A percentile compares a stretch with the other conserved stretches of the same genome.
phyloP scores from a whole-genome alignment of 2,329 filamentous ascomycete genomes.

The Dryadomyces quercus-mongolicae region DNA sequence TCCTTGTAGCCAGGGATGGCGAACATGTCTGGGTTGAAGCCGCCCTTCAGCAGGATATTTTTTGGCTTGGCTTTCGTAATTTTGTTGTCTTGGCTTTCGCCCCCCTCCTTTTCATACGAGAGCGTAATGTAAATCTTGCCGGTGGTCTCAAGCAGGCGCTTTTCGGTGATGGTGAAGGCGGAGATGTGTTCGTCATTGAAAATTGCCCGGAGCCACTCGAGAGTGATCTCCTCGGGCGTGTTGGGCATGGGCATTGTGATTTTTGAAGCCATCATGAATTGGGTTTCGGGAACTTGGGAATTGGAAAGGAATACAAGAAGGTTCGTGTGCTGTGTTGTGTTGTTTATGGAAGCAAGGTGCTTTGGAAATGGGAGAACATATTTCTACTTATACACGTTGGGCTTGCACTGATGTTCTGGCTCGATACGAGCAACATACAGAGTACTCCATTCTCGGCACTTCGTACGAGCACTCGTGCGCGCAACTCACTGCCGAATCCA shows the following conservation, averaged over 20 bases:
- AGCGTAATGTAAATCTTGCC: constrained; percentile 7
- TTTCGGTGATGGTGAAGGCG: background rate
- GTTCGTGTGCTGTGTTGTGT: background rate
- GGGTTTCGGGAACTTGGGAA: background rate
- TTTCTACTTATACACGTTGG: background rate
- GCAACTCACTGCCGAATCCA: background rate
- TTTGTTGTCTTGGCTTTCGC: background rate
- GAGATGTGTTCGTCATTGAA: constrained; percentile 1
- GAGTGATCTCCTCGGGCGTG: constrained; percentile 1
- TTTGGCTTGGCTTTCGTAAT: constrained; percentile 12
- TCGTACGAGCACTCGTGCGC: background rate
- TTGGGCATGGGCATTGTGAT: background rate
- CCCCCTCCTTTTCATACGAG: constrained; percentile 10
- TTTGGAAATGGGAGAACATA: background rate
- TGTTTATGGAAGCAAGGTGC: background rate
- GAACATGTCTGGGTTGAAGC: constrained; percentile 42
- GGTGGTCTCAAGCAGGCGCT: constrained; percentile 5
- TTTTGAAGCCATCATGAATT: background rate
- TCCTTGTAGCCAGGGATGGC: constrained; percentile 7
- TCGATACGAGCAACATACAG: background rate
- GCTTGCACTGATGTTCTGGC: background rate
- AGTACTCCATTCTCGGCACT: no score
- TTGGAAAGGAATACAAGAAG: background rate
- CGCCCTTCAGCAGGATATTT: constrained; percentile 35
- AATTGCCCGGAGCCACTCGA: constrained; percentile 5